A percentile compares a stretch with the other conserved stretches of the same genome.
Evolutionary conservation across 1,139 yeast genomes (phyloP).

Genomic region (Debaryomyces robertsiae): DNA sequence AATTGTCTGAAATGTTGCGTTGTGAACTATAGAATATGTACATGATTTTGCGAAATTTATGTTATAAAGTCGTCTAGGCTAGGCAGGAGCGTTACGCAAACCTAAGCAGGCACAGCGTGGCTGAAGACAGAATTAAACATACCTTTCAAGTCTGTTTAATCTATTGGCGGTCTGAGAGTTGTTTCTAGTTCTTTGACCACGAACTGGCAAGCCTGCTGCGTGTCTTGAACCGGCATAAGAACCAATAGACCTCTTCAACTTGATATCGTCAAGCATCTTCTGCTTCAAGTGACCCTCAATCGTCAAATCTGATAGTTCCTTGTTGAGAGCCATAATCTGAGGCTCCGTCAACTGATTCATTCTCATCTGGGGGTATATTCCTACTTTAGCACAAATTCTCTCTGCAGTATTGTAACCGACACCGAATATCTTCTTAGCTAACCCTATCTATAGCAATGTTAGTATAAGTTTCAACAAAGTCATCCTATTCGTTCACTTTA

Average conservation of each 20-base stretch:
- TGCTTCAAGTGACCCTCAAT: slow-evolving; percentile 87
- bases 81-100: too few relatives aligned
- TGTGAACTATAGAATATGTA: too few relatives aligned
- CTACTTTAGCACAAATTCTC: slow-evolving; percentile 80
- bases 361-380: slow-evolving; percentile 90
- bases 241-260: slow-evolving; percentile 78
- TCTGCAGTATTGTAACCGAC: slow-evolving; percentile 77
- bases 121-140: slow-evolving; percentile 1
- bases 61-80: too few relatives aligned
- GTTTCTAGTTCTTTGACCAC: slow-evolving; percentile 91
- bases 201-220: slow-evolving; percentile 84
- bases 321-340: slow-evolving; percentile 81
- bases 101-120: too few relatives aligned
- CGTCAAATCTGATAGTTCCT: slow-evolving; percentile 79
- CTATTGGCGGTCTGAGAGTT: slow-evolving; percentile 89
- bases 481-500: neutral
- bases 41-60: too few relatives aligned
- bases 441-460: slow-evolving; percentile 55
- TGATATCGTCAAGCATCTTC: slow-evolving; percentile 75
- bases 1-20: neutral
- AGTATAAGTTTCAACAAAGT: slow-evolving; percentile 7
- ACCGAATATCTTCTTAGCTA: slow-evolving; percentile 83
- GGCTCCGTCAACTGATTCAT: slow-evolving; percentile 92
- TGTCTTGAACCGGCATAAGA: slow-evolving; percentile 90
- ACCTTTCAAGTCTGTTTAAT: slow-evolving; percentile 76